Evolutionary conservation across 1,284 basidiomycete genomes (phyloP), one percentile per base, ranked within the genome.

Genomic region (Sphaerobolus stellatus): DNA sequence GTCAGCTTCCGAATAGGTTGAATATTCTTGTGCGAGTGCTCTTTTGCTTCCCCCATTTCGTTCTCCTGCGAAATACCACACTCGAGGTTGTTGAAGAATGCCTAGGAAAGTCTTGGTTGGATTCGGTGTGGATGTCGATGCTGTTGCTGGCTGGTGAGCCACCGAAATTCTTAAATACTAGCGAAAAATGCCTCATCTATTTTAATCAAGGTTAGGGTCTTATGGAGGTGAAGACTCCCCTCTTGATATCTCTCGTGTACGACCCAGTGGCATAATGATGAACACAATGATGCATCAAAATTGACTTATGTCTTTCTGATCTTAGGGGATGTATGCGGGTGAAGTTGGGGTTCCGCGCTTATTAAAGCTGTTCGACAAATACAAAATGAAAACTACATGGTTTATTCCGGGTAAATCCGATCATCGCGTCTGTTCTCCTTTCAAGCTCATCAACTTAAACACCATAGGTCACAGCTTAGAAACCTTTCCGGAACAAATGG

Each of bases 291-390:
- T 45, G 7, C 25, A 7, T 24, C n/a, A 13, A 24, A 28, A 45
- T 24, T 20, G 28, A 16, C 13, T 30, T 31, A 7, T 5, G 34
- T 25, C 16, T 24, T 20, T 45, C 16, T 8, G 30, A n/a, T 25
- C 2, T 3, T 52, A 82, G 82, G 86, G 85, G 5, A 77, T 87
- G 71, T 88, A 80, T 61, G 83, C 89, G 0, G 89, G 88, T 14
- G 88, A 90, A 66, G 85, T 88, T 28, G 88, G 86, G 18, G 74
- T 78, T 1, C 82, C 79, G 4, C 80, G 88, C 13, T 73, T 90
- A 4, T 72, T 90, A 58, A 86, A 84, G 66, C 69, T 90, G 20
- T 89, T 90, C 70, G 72, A 76, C n/a, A 89, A 89, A 67, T 86
- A 86, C 64, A 70, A 75, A 9, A 84, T 90, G 59, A 87, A 80